Evolutionary conservation across 768 basidiomycete genomes (phyloP).

Genomic region (Tubosaeta sp.): DNA sequence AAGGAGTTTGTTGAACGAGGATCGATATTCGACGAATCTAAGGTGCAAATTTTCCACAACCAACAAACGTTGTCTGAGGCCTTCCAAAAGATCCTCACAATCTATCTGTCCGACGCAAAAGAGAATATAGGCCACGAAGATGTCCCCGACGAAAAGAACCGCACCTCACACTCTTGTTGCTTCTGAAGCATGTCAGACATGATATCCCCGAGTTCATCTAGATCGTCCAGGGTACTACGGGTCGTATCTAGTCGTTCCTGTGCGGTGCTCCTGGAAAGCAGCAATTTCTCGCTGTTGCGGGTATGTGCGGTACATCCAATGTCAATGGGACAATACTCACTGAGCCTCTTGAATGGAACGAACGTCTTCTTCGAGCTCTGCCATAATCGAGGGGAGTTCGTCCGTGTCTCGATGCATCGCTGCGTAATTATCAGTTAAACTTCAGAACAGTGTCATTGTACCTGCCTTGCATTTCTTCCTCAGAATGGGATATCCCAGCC

Average conservation of each 20-base stretch:
- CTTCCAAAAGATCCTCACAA: constrained; percentile 49
- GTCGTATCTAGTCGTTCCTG: constrained; percentile 50
- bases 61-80: constrained; percentile 56
- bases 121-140: neutral
- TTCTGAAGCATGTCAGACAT: constrained; percentile 73
- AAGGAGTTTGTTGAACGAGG: constrained; percentile 69
- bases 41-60: constrained; percentile 62
- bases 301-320: constrained; percentile 1
- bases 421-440: constrained; percentile 21
- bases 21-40: constrained; percentile 64
- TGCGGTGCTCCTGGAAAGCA: constrained; percentile 38
- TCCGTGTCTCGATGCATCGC: constrained; percentile 81
- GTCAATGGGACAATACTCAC: constrained; percentile 37
- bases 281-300: constrained; percentile 46
- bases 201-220: constrained; percentile 75
- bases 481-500: constrained; percentile 59
- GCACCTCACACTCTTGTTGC: constrained; percentile 67
- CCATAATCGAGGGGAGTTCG: constrained; percentile 70
- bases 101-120: constrained; percentile 35
- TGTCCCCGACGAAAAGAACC: constrained; percentile 2
- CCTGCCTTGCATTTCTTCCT: constrained; percentile 67
- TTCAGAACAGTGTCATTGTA: neutral
- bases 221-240: constrained; percentile 49
- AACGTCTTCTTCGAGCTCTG: constrained; percentile 61
- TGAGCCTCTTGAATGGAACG: constrained; percentile 49